Evolutionary conservation across 495 filamentous ascomycete genomes (phyloP).

Genomic region (Penicillium manginii): DNA sequence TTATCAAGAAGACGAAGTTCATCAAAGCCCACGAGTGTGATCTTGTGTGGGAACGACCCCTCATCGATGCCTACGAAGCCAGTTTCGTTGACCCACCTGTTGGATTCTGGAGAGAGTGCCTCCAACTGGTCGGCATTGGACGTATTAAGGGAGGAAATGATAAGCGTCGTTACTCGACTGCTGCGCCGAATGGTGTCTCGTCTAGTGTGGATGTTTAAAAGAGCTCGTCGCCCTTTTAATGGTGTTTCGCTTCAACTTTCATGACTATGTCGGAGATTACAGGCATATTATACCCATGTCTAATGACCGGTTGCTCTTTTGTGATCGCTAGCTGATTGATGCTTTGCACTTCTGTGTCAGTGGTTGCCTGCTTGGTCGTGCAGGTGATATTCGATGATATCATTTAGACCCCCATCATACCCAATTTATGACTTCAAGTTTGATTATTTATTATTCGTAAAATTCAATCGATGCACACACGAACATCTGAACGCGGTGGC

Average conservation of each 20-base stretch:
- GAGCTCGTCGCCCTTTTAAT: background rate
- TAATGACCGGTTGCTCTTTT: too few species aligned
- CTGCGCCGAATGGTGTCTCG: background rate
- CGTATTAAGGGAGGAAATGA: conserved; percentile 29
- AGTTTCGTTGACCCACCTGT: conserved; percentile 32
- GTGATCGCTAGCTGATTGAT: background rate
- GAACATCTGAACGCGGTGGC: background rate
- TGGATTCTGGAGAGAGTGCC: conserved; percentile 32
- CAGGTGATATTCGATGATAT: background rate
- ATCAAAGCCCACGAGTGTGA: conserved; percentile 53
- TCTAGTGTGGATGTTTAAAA: background rate
- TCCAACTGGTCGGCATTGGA: conserved; percentile 24
- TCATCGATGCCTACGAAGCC: conserved; percentile 37
- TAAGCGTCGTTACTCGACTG: conserved; percentile 14
- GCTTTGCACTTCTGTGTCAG: background rate
- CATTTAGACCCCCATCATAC: conserved; percentile 1
- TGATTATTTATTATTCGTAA: background rate
- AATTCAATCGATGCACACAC: background rate
- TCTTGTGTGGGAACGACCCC: conserved; percentile 57
- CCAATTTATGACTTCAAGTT: conserved; percentile 8
- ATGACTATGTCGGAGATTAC: too few species aligned
- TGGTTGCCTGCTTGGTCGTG: background rate
- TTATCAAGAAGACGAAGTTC: conserved; percentile 56
- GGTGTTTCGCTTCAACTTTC: background rate
- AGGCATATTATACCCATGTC: too few species aligned